Conservation (phyloP, 441 rosid genomes). For the Syzygium syzygioides region DNA sequence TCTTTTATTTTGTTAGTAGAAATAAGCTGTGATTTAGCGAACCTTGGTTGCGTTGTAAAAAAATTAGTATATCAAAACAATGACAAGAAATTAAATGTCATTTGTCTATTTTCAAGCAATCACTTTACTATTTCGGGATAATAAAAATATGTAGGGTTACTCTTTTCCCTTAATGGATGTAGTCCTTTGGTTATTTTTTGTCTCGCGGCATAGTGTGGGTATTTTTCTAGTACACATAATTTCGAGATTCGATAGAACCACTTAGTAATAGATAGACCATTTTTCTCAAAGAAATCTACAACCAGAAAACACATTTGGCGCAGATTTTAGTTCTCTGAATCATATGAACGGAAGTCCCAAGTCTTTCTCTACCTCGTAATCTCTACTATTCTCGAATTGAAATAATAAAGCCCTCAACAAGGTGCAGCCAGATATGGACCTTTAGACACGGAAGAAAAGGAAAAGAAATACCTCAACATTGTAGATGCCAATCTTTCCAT, state of each 20-base stretch:
- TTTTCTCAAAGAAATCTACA: background rate
- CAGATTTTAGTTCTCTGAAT: background rate
- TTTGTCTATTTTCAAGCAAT: background rate
- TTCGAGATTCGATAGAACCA: background rate
- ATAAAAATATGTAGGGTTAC: background rate
- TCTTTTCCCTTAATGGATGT: background rate
- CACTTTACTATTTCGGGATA: background rate
- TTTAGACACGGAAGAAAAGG: background rate
- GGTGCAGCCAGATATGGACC: background rate
- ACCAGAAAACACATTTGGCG: background rate
- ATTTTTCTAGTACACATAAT: background rate
- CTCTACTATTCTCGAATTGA: background rate
- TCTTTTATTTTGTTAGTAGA: background rate
- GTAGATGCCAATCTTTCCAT: constrained; percentile 91
- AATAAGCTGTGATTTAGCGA: background rate
- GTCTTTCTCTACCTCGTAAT: background rate
- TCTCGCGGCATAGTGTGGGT: background rate
- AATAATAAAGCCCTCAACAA: background rate
- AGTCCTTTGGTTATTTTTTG: background rate
- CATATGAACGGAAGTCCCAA: background rate
- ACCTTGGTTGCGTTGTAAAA: background rate
- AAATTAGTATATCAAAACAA: background rate
- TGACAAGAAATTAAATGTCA: background rate
- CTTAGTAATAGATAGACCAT: background rate
- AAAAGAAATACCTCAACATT: constrained; percentile 74